Percentiles rank a stretch among this genome's conserved stretches.
Conservation (phyloP, 176 grass and related monocot genomes). For the Avena eriantha region DNA sequence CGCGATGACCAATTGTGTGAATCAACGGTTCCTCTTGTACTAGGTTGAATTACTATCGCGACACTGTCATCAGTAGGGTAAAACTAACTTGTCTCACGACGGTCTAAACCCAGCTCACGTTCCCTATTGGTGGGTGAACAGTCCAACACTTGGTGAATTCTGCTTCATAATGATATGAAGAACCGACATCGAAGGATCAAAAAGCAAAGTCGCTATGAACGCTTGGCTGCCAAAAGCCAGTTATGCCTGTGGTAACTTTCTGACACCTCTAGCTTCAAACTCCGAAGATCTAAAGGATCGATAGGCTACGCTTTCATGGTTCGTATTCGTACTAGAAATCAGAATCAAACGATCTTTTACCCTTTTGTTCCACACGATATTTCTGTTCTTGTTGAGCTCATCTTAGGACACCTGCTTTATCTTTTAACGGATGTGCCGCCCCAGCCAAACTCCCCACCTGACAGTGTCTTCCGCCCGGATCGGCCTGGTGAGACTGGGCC, state of each 20-base stretch:
- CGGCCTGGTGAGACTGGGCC: background rate
- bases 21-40: conserved; percentile 38
- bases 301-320: conserved; percentile 77
- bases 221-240: conserved; percentile 72
- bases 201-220: background rate
- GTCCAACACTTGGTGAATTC: no score
- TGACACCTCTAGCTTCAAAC: conserved; percentile 77
- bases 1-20: conserved; percentile 65
- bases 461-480: conserved; percentile 73
- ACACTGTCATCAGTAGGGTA: no score
- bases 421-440: conserved; percentile 67
- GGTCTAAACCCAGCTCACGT: no score
- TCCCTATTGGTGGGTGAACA: no score
- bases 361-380: conserved; percentile 79
- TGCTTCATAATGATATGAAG: no score
- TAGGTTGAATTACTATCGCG: background rate
- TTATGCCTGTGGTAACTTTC: conserved; percentile 42
- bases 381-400: conserved; percentile 73
- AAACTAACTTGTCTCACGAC: no score
- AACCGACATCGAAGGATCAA: no score
- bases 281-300: conserved; percentile 70
- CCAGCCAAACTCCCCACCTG: conserved; percentile 69
- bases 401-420: conserved; percentile 71
- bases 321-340: conserved; percentile 69
- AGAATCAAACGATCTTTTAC: conserved; percentile 81